These are phyloP conservation scores for Puccinia coronata DNA, from an alignment of 1,284 basidiomycete genomes.

Conservation along the genomic window DNA sequence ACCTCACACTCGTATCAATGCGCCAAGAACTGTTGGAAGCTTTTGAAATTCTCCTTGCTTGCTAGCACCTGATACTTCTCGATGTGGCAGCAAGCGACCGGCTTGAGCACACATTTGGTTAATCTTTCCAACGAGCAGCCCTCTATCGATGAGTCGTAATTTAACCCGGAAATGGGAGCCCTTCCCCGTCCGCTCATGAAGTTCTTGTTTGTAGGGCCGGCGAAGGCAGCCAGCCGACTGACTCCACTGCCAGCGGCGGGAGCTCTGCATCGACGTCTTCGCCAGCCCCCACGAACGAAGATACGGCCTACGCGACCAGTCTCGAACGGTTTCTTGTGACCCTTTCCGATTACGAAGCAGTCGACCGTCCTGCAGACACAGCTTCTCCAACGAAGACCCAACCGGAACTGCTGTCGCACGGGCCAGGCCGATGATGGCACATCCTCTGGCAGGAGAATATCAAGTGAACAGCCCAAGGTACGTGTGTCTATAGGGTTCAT, in stretches of 20 bases:
- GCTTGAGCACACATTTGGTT: neutral
- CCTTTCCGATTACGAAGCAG: too few species aligned
- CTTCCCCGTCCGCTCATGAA: too few species aligned
- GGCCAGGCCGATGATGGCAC: too few species aligned
- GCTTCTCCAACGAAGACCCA: too few species aligned
- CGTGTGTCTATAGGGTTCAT: too few species aligned
- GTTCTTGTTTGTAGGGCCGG: neutral
- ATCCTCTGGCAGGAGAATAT: too few species aligned
- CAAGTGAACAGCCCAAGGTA: neutral
- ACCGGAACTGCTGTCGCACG: too few species aligned
- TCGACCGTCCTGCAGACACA: too few species aligned
- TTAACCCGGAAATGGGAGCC: too few species aligned
- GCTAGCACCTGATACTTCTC: neutral
- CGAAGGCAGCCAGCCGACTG: neutral
- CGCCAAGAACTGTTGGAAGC: neutral
- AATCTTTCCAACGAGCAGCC: neutral
- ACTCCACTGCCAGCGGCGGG: neutral
- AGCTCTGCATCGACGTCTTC: too few species aligned
- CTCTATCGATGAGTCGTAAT: too few species aligned
- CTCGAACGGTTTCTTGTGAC: neutral
- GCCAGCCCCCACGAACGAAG: too few species aligned
- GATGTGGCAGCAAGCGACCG: neutral
- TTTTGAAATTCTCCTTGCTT: neutral
- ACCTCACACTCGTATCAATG: neutral
- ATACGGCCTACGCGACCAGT: neutral